Conservation (phyloP, 2,329 filamentous ascomycete species). For the Cadophora sp. region DNA sequence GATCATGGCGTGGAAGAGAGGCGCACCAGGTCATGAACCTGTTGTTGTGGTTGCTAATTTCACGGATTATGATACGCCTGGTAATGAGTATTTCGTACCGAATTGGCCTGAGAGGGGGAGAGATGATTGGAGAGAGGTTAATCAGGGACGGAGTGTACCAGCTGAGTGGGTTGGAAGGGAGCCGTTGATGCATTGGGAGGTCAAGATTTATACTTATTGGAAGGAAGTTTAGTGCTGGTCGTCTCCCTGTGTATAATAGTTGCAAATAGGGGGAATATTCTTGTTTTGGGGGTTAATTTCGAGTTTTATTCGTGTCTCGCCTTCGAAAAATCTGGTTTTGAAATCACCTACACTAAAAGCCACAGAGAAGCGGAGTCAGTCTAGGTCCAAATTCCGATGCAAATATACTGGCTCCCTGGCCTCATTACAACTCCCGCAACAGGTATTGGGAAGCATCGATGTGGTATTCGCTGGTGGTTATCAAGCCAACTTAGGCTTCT, state of each 20-base stretch:
- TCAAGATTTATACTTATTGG: conserved; percentile 34
- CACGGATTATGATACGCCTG: conserved; percentile 26
- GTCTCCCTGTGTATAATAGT: not conserved
- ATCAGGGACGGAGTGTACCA: conserved; percentile 24
- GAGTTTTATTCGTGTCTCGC: too few relatives aligned
- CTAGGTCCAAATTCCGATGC: too few relatives aligned
- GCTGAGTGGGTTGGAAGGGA: conserved; percentile 32
- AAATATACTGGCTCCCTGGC: too few relatives aligned
- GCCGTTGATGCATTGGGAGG: conserved; percentile 33
- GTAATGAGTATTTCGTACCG: conserved; percentile 27
- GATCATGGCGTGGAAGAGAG: conserved; percentile 34
- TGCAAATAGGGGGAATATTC: not conserved
- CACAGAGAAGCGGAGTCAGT: too few relatives aligned
- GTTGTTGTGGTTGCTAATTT: conserved; percentile 34
- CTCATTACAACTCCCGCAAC: too few relatives aligned
- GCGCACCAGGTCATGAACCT: conserved; percentile 16
- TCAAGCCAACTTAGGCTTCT: too few relatives aligned
- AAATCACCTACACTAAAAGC: too few relatives aligned
- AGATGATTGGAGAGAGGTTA: conserved; percentile 32
- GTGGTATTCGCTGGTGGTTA: too few relatives aligned
- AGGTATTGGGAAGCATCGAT: too few relatives aligned
- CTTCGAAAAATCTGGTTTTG: too few relatives aligned
- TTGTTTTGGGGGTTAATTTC: not conserved
- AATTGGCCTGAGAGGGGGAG: conserved; percentile 27
- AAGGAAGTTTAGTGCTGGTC: conserved; percentile 2